Percentiles rank a stretch among this genome's conserved stretches.
These are phyloP conservation scores for Colletotrichum brevisporum DNA, from an alignment of 2,329 filamentous ascomycete genomes.

Conservation along the genomic window DNA sequence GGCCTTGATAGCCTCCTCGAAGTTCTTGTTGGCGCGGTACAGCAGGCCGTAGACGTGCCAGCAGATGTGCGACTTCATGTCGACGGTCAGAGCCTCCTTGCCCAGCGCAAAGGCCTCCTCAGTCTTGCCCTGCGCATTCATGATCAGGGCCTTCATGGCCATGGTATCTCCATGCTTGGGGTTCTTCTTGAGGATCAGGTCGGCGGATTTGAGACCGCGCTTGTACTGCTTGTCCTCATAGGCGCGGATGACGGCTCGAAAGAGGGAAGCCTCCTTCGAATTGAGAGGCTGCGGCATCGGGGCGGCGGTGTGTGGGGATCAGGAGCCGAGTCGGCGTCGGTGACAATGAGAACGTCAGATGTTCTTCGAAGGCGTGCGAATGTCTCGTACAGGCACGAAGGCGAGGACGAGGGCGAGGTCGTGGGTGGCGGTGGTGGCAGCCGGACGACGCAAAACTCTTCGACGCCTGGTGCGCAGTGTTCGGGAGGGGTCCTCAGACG, in stretches of 20 bases:
- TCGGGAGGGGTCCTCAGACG: slow-evolving; percentile 32
- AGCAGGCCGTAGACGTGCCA: slow-evolving; percentile 99
- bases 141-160: slow-evolving; percentile 98
- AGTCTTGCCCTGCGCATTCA: slow-evolving; percentile 91
- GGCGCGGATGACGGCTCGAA: slow-evolving; percentile 92
- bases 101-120: slow-evolving; percentile 95
- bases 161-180: slow-evolving; percentile 98
- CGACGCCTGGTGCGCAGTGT: slow-evolving; percentile 18
- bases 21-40: slow-evolving; percentile 95
- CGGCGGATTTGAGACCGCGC: slow-evolving; percentile 90
- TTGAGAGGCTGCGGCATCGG: slow-evolving; percentile 80
- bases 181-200: slow-evolving; percentile 95
- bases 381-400: background rate
- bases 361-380: background rate
- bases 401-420: background rate
- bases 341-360: background rate
- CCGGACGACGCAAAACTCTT: slow-evolving; percentile 30
- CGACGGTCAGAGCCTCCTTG: slow-evolving; percentile 91
- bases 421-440: background rate
- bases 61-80: slow-evolving; percentile 99
- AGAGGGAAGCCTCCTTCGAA: slow-evolving; percentile 94
- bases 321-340: slow-evolving; percentile 20
- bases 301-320: slow-evolving; percentile 41
- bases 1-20: slow-evolving; percentile 98
- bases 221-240: slow-evolving; percentile 99